phyloP scores from a whole-genome alignment of 371 early-diverging fungal genomes.

The Rhizomucor miehei region DNA sequence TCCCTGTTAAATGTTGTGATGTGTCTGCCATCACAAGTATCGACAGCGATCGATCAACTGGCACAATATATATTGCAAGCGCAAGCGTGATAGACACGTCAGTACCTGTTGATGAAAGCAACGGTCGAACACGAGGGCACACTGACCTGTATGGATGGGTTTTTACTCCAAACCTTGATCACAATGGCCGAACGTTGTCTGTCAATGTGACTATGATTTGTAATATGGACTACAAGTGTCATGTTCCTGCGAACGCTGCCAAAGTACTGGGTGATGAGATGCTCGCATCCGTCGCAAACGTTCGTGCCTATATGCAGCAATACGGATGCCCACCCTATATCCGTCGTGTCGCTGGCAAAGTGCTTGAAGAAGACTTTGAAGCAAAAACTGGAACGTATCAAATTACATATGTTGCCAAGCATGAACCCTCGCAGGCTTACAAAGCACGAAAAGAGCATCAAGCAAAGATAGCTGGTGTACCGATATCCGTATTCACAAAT shows the following conservation, averaged over 20 bases:
- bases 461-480: constrained; percentile 31
- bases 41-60: constrained; percentile 52
- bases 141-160: constrained; percentile 62
- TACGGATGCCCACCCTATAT: constrained; percentile 59
- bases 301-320: constrained; percentile 38
- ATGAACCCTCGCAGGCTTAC: constrained; percentile 40
- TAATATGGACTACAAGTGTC: constrained; percentile 48
- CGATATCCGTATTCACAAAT: constrained; percentile 36
- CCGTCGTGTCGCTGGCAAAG: constrained; percentile 46
- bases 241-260: constrained; percentile 28
- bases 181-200: constrained; percentile 34
- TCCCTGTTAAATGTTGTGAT: constrained; percentile 24
- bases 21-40: constrained; percentile 44
- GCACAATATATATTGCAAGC: constrained; percentile 54
- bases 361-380: constrained; percentile 35
- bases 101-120: constrained; percentile 33
- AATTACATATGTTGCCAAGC: constrained; percentile 30
- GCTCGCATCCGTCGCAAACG: constrained; percentile 29
- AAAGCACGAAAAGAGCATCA: constrained; percentile 22
- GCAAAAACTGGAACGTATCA: constrained; percentile 13
- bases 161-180: constrained; percentile 41
- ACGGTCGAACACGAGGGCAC: constrained; percentile 41
- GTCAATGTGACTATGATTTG: constrained; percentile 55
- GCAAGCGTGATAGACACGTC: constrained; percentile 54
- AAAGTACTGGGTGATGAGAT: constrained; percentile 31